Conservation (phyloP, 768 basidiomycete species). For the Lactifluus echinatus region DNA sequence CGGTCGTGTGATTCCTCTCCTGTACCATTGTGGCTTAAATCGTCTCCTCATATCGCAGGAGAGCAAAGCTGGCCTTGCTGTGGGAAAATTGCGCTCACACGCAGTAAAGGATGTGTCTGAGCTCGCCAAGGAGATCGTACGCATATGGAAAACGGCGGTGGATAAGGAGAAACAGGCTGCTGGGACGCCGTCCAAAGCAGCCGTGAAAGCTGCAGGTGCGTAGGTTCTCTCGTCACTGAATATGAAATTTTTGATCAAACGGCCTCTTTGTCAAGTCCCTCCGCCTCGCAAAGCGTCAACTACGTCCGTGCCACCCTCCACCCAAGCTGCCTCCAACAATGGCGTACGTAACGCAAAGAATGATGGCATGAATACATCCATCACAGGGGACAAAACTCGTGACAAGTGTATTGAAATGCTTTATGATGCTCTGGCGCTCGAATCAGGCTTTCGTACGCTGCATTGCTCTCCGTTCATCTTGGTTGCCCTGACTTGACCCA, state of each 20-base stretch:
- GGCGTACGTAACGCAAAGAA: constrained; percentile 49
- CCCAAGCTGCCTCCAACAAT: constrained; percentile 25
- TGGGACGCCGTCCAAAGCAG: constrained; percentile 22
- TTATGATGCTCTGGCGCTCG: constrained; percentile 83
- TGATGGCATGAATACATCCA: constrained; percentile 56
- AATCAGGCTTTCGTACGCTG: constrained; percentile 80
- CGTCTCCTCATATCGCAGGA: constrained; percentile 44
- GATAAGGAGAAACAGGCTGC: constrained; percentile 52
- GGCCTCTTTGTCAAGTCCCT: neutral
- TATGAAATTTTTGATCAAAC: constrained; percentile 8
- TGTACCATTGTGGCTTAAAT: neutral
- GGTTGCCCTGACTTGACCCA: no score
- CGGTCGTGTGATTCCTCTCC: constrained; percentile 23
- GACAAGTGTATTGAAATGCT: constrained; percentile 85
- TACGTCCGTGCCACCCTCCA: constrained; percentile 10
- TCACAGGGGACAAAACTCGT: constrained; percentile 62
- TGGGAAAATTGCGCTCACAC: constrained; percentile 80
- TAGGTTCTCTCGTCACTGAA: neutral
- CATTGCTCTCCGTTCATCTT: neutral
- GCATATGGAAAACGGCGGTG: constrained; percentile 85
- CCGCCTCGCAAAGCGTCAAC: constrained; percentile 14
- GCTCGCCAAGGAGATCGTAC: constrained; percentile 84
- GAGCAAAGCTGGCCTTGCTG: constrained; percentile 86
- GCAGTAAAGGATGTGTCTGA: constrained; percentile 64
- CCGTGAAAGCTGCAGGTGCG: constrained; percentile 33